Percentiles rank a stretch among this genome's conserved stretches.
phyloP scores from a whole-genome alignment of 2,329 filamentous ascomycete genomes.

The Colletotrichum melonis region DNA sequence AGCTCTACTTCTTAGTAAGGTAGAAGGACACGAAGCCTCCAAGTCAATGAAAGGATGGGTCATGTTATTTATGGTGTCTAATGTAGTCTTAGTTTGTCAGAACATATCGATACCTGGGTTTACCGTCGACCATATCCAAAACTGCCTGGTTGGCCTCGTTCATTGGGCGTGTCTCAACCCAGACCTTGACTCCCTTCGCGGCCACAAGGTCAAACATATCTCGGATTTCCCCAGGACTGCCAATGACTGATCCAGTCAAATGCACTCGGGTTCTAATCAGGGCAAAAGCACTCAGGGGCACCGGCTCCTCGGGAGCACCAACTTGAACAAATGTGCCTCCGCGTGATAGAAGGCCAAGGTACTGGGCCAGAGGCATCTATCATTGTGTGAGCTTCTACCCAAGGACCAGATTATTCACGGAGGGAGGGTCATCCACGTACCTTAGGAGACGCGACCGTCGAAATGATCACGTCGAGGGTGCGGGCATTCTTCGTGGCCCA shows the following conservation, averaged over 20 bases:
- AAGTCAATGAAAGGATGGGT: background rate
- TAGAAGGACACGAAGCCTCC: background rate
- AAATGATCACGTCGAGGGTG: constrained; percentile 69
- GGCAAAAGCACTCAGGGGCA: background rate
- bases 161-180: background rate
- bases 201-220: background rate
- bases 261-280: background rate
- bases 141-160: background rate
- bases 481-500: constrained; percentile 65
- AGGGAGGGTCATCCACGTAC: background rate
- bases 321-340: constrained; percentile 74
- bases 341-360: constrained; percentile 70
- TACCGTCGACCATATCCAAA: background rate
- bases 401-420: background rate
- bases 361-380: constrained; percentile 71
- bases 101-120: background rate
- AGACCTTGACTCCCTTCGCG: background rate
- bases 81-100: background rate
- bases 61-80: too few relatives aligned
- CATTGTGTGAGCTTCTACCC: constrained; percentile 45
- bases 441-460: constrained; percentile 55
- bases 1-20: background rate
- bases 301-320: constrained; percentile 42
- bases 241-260: background rate
- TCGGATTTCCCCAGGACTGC: background rate